Percentiles rank a stretch among this genome's conserved stretches.
These are phyloP conservation scores for Psilocybe tampanensis DNA, from an alignment of 768 basidiomycete species.

Conservation along the genomic window DNA sequence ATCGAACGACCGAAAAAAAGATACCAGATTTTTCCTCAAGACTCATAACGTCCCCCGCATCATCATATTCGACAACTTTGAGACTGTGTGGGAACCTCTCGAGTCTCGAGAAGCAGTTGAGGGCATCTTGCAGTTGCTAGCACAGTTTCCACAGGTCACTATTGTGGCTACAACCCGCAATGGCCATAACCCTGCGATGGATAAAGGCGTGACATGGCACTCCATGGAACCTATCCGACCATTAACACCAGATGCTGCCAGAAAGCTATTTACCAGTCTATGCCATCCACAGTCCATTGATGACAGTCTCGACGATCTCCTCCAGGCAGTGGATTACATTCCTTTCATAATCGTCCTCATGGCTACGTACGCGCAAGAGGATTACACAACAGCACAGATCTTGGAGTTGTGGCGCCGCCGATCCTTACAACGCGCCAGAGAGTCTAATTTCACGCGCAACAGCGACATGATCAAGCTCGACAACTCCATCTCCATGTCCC, in stretches of 20 bases:
- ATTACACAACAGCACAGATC: conserved; percentile 2
- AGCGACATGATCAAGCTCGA: background rate
- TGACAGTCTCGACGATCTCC: conserved; percentile 5
- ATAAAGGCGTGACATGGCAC: conserved; percentile 6
- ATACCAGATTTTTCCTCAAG: background rate
- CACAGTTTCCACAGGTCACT: conserved; percentile 1
- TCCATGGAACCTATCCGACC: background rate
- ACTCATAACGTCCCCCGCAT: background rate
- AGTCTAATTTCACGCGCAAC: background rate
- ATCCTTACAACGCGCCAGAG: background rate
- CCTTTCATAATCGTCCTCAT: conserved; percentile 8
- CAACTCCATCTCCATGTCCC: background rate
- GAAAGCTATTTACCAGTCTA: background rate
- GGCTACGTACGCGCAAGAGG: conserved; percentile 7
- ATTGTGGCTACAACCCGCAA: conserved; percentile 10
- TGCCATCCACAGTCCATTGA: background rate
- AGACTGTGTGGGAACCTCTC: conserved; percentile 1
- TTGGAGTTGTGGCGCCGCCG: conserved; percentile 40
- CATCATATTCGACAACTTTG: conserved; percentile 3
- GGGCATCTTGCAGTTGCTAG: background rate
- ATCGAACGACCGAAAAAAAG: background rate
- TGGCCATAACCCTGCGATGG: conserved; percentile 6
- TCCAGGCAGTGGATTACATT: background rate
- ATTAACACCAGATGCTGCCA: background rate
- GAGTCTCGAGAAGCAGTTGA: background rate